These are phyloP conservation scores for Vicia sativa DNA, from an alignment of 306 rosid genomes.

Conservation along the genomic window DNA sequence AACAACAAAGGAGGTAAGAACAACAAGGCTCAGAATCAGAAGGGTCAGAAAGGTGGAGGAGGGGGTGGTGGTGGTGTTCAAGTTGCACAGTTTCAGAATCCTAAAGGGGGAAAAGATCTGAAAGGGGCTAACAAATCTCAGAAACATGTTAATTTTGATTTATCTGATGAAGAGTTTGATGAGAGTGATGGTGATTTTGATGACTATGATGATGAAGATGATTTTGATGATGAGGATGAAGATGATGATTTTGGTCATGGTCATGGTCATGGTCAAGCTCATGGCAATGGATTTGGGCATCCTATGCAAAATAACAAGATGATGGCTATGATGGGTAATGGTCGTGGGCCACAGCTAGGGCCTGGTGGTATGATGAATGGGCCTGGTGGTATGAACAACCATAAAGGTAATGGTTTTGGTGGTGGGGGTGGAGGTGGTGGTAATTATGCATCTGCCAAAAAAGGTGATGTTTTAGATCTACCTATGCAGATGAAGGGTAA, in stretches of 20 bases:
- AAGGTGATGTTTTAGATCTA: slow-evolving; percentile 72
- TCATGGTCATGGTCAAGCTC: slow-evolving; percentile 36
- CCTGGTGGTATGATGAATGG: slow-evolving; percentile 54
- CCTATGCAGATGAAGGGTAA: slow-evolving; percentile 60
- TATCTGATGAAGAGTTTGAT: slow-evolving; percentile 62
- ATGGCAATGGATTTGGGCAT: slow-evolving; percentile 51
- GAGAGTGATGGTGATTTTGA: slow-evolving; percentile 58
- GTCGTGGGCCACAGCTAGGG: slow-evolving; percentile 55
- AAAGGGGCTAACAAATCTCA: slow-evolving; percentile 49
- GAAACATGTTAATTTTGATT: slow-evolving; percentile 73
- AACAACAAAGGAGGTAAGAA: slow-evolving; percentile 54
- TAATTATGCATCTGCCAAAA: slow-evolving; percentile 52
- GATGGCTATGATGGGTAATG: slow-evolving; percentile 50
- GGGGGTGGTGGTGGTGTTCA: slow-evolving; percentile 47
- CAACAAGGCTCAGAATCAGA: slow-evolving; percentile 56
- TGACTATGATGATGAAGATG: slow-evolving; percentile 61
- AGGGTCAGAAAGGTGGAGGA: slow-evolving; percentile 51
- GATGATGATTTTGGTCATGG: slow-evolving; percentile 51
- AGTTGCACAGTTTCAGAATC: slow-evolving; percentile 48
- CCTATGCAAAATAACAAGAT: slow-evolving; percentile 47
- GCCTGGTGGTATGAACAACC: slow-evolving; percentile 52
- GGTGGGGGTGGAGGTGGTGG: slow-evolving; percentile 55
- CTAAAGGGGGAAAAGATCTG: slow-evolving; percentile 51
- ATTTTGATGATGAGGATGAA: slow-evolving; percentile 56
- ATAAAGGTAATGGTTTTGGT: slow-evolving; percentile 47